phyloP scores from a whole-genome alignment of 139 green algal species.

The Medakamo hakoo region DNA sequence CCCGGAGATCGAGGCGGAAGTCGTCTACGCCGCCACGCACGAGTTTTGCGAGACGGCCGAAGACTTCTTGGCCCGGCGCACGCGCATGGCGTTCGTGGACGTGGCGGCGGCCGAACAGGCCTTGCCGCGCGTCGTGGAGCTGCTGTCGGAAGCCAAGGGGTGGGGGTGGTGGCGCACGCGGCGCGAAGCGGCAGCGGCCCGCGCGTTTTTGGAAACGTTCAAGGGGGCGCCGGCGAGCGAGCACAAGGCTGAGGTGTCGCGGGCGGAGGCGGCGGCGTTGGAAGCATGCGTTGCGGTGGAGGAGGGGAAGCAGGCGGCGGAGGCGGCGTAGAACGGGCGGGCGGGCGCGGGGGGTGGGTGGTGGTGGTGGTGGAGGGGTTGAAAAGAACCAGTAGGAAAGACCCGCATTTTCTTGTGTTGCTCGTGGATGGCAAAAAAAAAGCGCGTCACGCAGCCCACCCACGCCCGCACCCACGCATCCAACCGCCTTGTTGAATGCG shows the following conservation, averaged over 20 bases:
- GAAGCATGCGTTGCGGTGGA: too few species aligned
- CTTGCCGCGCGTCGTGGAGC: slow-evolving; percentile 49
- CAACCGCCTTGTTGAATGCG: too few species aligned
- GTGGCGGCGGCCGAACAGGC: slow-evolving; percentile 46
- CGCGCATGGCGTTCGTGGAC: slow-evolving; percentile 89
- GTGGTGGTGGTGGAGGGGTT: too few species aligned
- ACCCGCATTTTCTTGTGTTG: too few species aligned
- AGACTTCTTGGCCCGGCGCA: slow-evolving; percentile 85
- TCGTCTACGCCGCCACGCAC: slow-evolving; percentile 40
- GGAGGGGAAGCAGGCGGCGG: too few species aligned
- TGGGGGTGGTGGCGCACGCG: slow-evolving; percentile 28
- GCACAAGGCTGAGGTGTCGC: background rate
- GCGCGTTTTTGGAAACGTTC: slow-evolving; percentile 49
- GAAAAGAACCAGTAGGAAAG: too few species aligned
- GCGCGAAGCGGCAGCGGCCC: slow-evolving; percentile 28
- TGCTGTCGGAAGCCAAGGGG: slow-evolving; percentile 49
- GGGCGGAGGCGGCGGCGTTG: too few species aligned
- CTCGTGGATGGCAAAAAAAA: too few species aligned
- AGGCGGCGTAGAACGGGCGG: too few species aligned
- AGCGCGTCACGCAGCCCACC: too few species aligned
- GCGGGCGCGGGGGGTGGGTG: too few species aligned
- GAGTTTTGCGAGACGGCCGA: slow-evolving; percentile 80
- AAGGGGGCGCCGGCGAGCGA: slow-evolving; percentile 1
- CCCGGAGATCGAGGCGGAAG: slow-evolving; percentile 88
- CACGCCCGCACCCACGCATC: too few species aligned